Evolutionary conservation across 768 basidiomycete genomes (phyloP).

Genomic region (Auricularia sp.): DNA sequence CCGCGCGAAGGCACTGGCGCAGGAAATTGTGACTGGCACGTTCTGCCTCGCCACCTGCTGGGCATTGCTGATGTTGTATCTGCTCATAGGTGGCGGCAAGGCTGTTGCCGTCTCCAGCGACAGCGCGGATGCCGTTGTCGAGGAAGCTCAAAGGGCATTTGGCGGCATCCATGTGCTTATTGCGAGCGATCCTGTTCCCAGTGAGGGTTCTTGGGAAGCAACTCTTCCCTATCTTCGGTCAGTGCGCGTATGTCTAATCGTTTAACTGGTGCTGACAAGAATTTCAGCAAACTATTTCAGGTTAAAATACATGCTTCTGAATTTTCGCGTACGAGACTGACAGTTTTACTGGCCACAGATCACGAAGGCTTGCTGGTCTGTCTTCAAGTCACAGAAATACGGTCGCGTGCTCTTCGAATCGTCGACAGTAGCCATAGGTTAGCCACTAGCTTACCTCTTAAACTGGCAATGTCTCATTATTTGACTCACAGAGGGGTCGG

Average conservation of each 20-base stretch:
- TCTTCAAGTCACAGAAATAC: slow-evolving; percentile 93
- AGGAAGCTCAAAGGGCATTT: slow-evolving; percentile 44
- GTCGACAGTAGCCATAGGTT: too few species aligned
- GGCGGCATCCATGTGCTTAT: too few species aligned
- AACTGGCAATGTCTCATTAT: too few species aligned
- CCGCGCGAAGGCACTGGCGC: slow-evolving; percentile 70
- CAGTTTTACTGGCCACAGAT: slow-evolving; percentile 88
- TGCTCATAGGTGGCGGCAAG: slow-evolving; percentile 55
- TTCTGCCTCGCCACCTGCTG: too few species aligned
- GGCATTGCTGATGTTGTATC: too few species aligned
- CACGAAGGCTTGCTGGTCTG: slow-evolving; percentile 89
- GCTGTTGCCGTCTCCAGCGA: slow-evolving; percentile 48
- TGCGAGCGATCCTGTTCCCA: slow-evolving; percentile 17
- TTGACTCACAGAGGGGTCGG: too few species aligned
- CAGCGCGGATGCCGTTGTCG: slow-evolving; percentile 65
- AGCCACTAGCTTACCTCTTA: too few species aligned
- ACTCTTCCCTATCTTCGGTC: too few species aligned
- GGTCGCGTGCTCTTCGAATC: slow-evolving; percentile 32
- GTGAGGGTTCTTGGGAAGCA: slow-evolving; percentile 74
- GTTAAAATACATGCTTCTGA: not conserved
- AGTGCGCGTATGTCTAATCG: too few species aligned
- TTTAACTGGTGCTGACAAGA: too few species aligned
- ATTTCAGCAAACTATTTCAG: too few species aligned
- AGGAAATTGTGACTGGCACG: slow-evolving; percentile 67
- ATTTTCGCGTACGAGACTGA: slow-evolving; percentile 87